Base-by-base conservation (phyloP, 352 stramenopile species). In the Globisporangium orthogonon region DNA sequence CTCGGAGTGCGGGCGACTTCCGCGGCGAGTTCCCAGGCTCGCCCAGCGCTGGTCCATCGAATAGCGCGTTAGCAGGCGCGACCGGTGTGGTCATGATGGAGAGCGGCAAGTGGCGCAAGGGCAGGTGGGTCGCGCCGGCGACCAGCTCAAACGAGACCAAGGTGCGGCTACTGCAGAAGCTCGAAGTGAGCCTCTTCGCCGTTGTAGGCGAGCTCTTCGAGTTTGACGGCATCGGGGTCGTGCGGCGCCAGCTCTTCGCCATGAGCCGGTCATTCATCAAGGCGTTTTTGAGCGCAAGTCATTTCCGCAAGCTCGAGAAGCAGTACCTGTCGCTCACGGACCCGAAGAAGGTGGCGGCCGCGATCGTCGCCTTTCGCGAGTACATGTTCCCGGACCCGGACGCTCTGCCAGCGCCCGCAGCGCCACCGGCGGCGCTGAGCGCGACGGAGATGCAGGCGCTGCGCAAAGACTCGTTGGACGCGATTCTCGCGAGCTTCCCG, bases 291-390 rank as follows among this genome's bases (percentile, higher is more conserved):
- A 83, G 71, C 50, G 81, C 80, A 35, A 91, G 80, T 48, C 83
- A 91, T 55, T 89, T 93, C 29, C 82, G 85, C 30, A 87, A 75
- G 70, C 73, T 94, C n/a, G 80, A 91, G 66, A 74, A 73, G 41
- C 76, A 91, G 63, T 91, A 84, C 57, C 62, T 87, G n/a, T 86
- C 76, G n/a, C 77, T 91, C 60, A 89, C 82, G 5, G 82, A 91
- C 60, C 71, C 83, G 1, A 81, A 78, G 60, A 76, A 82, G 17
- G 67, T 92, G 33, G 83, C 76, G 15, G 65, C 61, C 11, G 74
- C 76, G 49, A 69, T 94, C 45, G 57, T 57, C 11, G 66, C 72
- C 14, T 64, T 94, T 33, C 73, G 79, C 33, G 43, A 70, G 60
- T 88, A 83, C 52, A 75, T 93, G 65, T 90, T 86, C 51, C 74